Percentiles rank a stretch among this genome's conserved stretches.
phyloP scores from a whole-genome alignment of 2,329 filamentous ascomycete species.

The Neonectria ditissima region DNA sequence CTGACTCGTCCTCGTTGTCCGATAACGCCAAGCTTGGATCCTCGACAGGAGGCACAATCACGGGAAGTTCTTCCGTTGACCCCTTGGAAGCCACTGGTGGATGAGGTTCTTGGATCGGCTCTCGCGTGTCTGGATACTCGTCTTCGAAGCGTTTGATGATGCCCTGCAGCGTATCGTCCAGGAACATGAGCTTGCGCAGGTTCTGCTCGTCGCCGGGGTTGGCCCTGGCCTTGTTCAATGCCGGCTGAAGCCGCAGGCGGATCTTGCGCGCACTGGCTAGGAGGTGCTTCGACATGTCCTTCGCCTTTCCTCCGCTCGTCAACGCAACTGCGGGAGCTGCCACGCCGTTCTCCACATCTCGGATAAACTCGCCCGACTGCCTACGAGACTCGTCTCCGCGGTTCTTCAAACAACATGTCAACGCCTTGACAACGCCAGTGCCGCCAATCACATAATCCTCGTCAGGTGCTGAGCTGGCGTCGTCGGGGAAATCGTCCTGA shows the following conservation, averaged over 20 bases:
- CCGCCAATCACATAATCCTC: constrained; percentile 97
- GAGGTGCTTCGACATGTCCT: constrained; percentile 93
- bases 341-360: constrained; percentile 64
- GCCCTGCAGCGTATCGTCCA: constrained; percentile 86
- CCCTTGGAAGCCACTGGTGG: constrained; percentile 30
- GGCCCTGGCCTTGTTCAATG: constrained; percentile 79
- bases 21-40: constrained; percentile 55
- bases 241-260: constrained; percentile 82
- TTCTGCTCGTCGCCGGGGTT: constrained; percentile 77
- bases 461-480: constrained; percentile 79
- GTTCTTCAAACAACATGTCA: constrained; percentile 90
- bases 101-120: constrained; percentile 31
- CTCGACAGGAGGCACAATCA: constrained; percentile 44
- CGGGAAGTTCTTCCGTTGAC: constrained; percentile 36
- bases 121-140: constrained; percentile 90
- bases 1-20: constrained; percentile 63
- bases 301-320: constrained; percentile 71
- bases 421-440: constrained; percentile 92
- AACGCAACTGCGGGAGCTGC: constrained; percentile 57
- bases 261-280: constrained; percentile 91
- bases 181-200: constrained; percentile 86
- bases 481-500: constrained; percentile 66
- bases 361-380: constrained; percentile 64
- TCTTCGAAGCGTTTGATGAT: constrained; percentile 98
- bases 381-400: constrained; percentile 71